phyloP scores from a whole-genome alignment of 208 protist genomes.

The Leishmania lainsoni region DNA sequence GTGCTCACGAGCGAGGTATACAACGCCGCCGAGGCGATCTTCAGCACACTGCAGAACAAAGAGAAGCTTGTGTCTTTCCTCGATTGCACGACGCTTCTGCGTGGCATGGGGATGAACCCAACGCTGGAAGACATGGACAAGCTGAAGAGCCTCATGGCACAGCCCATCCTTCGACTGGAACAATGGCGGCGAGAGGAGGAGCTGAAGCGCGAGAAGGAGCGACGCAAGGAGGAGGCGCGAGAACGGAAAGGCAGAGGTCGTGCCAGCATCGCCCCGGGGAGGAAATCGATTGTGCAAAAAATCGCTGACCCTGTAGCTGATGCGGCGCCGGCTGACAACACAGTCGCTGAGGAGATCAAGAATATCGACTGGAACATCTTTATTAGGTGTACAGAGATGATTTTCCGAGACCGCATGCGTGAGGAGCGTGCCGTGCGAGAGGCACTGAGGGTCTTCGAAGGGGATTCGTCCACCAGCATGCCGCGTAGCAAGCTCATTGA shows the following conservation, averaged over 20 bases:
- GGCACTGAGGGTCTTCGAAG: slow-evolving; percentile 63
- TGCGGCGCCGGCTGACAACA: slow-evolving; percentile 52
- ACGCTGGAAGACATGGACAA: slow-evolving; percentile 83
- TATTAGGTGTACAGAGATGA: slow-evolving; percentile 81
- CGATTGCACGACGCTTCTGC: slow-evolving; percentile 89
- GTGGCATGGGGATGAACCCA: slow-evolving; percentile 92
- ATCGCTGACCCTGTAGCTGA: slow-evolving; percentile 33
- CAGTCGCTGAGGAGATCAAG: slow-evolving; percentile 88
- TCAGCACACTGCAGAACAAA: slow-evolving; percentile 84
- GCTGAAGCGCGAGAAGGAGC: slow-evolving; percentile 77
- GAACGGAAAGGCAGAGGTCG: slow-evolving; percentile 46
- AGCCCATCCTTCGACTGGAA: slow-evolving; percentile 76
- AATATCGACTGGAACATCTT: slow-evolving; percentile 95
- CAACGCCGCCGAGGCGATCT: slow-evolving; percentile 82
- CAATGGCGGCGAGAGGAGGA: slow-evolving; percentile 89
- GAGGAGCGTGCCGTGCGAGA: slow-evolving; percentile 69
- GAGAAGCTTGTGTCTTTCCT: slow-evolving; percentile 90
- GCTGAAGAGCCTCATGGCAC: slow-evolving; percentile 72
- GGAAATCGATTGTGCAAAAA: slow-evolving; percentile 53
- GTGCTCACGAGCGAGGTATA: slow-evolving; percentile 91
- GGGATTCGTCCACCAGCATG: slow-evolving; percentile 31
- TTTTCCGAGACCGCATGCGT: slow-evolving; percentile 72
- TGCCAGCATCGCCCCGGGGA: slow-evolving; percentile 12
- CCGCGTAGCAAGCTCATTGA: slow-evolving; percentile 55
- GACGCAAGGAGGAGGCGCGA: slow-evolving; percentile 69